A percentile compares a stretch with the other conserved stretches of the same genome.
Conservation (phyloP, 768 basidiomycete species). For the Tephrocybe sp. region DNA sequence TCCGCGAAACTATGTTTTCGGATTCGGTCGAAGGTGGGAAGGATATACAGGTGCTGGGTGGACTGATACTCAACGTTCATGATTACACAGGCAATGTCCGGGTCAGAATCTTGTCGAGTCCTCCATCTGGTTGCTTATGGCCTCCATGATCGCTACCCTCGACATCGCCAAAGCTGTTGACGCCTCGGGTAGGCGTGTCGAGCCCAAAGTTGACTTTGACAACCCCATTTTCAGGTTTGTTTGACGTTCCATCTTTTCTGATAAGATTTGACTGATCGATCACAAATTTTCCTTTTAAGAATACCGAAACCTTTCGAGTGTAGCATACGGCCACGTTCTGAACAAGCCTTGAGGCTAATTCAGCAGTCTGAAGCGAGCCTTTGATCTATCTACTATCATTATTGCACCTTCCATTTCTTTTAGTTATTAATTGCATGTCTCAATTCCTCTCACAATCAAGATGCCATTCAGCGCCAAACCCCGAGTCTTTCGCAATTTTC, state of each 20-base stretch:
- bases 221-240: slow-evolving; percentile 64
- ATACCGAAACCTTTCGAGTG: slow-evolving; percentile 49
- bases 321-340: slow-evolving; percentile 50
- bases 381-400: slow-evolving; percentile 11
- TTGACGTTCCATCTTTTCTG: not conserved
- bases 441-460: not conserved
- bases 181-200: slow-evolving; percentile 41
- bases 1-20: slow-evolving; percentile 37
- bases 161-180: slow-evolving; percentile 54
- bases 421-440: not conserved
- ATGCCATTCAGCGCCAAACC: no score
- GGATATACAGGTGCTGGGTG: not conserved
- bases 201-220: slow-evolving; percentile 54
- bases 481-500: no score
- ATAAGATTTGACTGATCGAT: slow-evolving; percentile 1
- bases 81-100: slow-evolving; percentile 52
- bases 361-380: slow-evolving; percentile 27
- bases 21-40: slow-evolving; percentile 41
- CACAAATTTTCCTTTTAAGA: slow-evolving; percentile 24
- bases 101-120: slow-evolving; percentile 63
- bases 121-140: slow-evolving; percentile 59
- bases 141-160: slow-evolving; percentile 56
- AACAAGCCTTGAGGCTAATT: slow-evolving; percentile 40
- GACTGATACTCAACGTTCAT: not conserved
- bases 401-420: not conserved